Base-by-base conservation (phyloP, 2,329 filamentous ascomycete species). In the Penicillium sp. region DNA sequence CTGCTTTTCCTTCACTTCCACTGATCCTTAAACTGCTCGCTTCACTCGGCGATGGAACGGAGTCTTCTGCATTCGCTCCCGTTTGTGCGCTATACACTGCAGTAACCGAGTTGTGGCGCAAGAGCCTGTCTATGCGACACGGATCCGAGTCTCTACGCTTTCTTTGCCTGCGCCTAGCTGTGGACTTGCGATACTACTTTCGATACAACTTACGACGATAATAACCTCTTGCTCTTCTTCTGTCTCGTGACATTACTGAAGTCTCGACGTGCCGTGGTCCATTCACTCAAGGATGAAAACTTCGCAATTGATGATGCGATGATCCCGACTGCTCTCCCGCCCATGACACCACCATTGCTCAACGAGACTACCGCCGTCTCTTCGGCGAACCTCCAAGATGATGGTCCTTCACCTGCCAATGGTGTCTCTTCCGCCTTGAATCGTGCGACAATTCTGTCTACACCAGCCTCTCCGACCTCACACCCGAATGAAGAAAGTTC, bases 281-380 rank as follows among this genome's bases (percentile, higher is more conserved):
- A 5, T 28, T 29, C 11, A 12, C 27, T 37, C 41, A 57, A 59
- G 42, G 48, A 60, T 60, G 57, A 59, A 45, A 47, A 47, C 26
- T 18, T 37, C 37, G 44, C 42, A 42, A 27, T 31, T 44, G 52
- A 47, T 39, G 41, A 53, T 60, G 55, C 56, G 54, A 62, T 61
- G 57, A 62, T 60, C 49, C 59, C 56, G 32, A 56, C 57, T 37
- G 52, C 56, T 35, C 39, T 58, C 31, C 48, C 53, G 54, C 54
- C 57, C 44, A 56, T 60, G 59, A 56, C 54, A 40, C 57, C 56
- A 42, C 55, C 56, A 38, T 43, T 61, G 23, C 42, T 59, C 20
- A 45, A 56, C 33, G 54, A 57, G 26, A 37, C 44, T 27, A 27
- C 44, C 15, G 26, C 51, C 31, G 31, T 53, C 30, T 42, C 58